Conservation (phyloP, 164 flowering plant species). For the grape (Vitis vinifera) region ASM3070453v1 NC_081806.1:3460001-3460500, state of each 20-base stretch:
- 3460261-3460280: conserved; percentile 28
- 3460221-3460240: conserved; percentile 32
- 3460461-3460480: conserved; percentile 36
- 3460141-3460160: conserved; percentile 20
- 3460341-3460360: conserved; percentile 21
- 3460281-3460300: conserved; percentile 38
- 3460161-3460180: conserved; percentile 15
- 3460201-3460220: conserved; percentile 40
- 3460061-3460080: background rate
- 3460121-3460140: conserved; percentile 38
- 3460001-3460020: too few species aligned
- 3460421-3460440: conserved; percentile 37
- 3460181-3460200: conserved; percentile 39
- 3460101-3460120: conserved; percentile 42
- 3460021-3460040: background rate
- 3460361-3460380: background rate
- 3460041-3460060: background rate
- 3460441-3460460: conserved; percentile 38
- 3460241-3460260: conserved; percentile 34
- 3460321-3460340: conserved; percentile 21
- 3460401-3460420: conserved; percentile 12
- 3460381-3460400: background rate
- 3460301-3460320: conserved; percentile 31
- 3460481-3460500: conserved; percentile 4
- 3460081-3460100: background rate